Evolutionary conservation across 129 eudicot genomes (phyloP).

Genomic region (Tanacetum coccineum): DNA sequence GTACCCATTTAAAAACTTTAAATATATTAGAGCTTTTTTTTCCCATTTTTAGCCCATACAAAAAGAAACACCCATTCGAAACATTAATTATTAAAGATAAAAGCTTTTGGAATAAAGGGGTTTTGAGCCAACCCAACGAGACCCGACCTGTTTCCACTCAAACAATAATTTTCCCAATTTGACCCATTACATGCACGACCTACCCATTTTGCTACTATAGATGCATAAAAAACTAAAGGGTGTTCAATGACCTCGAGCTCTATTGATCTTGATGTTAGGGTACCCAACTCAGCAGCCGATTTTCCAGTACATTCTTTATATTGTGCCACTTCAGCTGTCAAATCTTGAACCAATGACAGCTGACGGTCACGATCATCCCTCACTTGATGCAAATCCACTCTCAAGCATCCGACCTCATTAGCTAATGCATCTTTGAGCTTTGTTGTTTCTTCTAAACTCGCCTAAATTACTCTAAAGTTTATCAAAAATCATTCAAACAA

Average conservation of each 20-base stretch:
- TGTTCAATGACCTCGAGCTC: slow-evolving; percentile 67
- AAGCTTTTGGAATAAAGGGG: too few species aligned
- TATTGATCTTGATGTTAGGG: slow-evolving; percentile 45
- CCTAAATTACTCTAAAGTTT: slow-evolving; percentile 30
- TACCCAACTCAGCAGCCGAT: slow-evolving; percentile 52
- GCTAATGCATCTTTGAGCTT: slow-evolving; percentile 68
- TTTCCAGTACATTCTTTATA: slow-evolving; percentile 41
- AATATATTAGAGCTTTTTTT: too few species aligned
- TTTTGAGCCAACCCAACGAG: too few species aligned
- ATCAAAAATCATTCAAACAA: slow-evolving; percentile 4
- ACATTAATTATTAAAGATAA: too few species aligned
- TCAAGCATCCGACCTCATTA: slow-evolving; percentile 60
- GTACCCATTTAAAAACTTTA: too few species aligned
- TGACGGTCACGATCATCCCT: slow-evolving; percentile 84
- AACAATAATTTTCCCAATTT: not conserved
- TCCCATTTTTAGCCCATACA: too few species aligned
- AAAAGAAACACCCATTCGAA: too few species aligned
- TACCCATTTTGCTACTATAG: not conserved
- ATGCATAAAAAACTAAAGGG: not conserved
- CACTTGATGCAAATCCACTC: slow-evolving; percentile 71
- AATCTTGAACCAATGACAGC: slow-evolving; percentile 40
- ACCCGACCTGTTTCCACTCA: not conserved
- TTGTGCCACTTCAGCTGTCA: slow-evolving; percentile 40
- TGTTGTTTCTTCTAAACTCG: slow-evolving; percentile 63
- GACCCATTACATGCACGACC: not conserved